Evolutionary conservation across 2,329 filamentous ascomycete genomes (phyloP).

Genomic region (Trichophyton equinum): DNA sequence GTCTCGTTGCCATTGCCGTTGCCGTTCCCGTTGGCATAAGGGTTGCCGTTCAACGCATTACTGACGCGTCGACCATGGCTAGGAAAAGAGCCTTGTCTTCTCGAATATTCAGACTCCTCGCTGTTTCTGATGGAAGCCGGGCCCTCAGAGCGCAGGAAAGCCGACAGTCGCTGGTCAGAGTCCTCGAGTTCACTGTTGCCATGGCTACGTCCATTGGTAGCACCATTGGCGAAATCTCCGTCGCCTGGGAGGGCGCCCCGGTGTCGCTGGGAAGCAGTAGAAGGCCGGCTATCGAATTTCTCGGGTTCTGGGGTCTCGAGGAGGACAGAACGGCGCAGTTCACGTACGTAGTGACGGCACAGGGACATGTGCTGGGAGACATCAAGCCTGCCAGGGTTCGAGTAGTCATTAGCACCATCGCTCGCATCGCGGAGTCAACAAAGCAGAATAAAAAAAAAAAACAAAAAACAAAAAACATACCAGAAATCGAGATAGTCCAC

Average conservation of each 20-base stretch:
- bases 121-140: slow-evolving; percentile 41
- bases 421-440: not conserved
- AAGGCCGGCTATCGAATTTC: slow-evolving; percentile 56
- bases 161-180: slow-evolving; percentile 80
- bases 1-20: slow-evolving; percentile 50
- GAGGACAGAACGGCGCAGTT: slow-evolving; percentile 83
- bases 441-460: not conserved
- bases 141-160: slow-evolving; percentile 59
- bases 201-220: slow-evolving; percentile 24
- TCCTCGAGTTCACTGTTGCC: slow-evolving; percentile 57
- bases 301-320: slow-evolving; percentile 86
- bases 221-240: slow-evolving; percentile 20
- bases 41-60: slow-evolving; percentile 51
- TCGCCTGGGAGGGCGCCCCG: not conserved
- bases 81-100: slow-evolving; percentile 25
- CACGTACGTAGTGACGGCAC: slow-evolving; percentile 88
- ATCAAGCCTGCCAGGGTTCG: slow-evolving; percentile 61
- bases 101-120: slow-evolving; percentile 35
- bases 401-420: slow-evolving; percentile 3
- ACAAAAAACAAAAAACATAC: slow-evolving; percentile 40
- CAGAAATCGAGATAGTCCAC: slow-evolving; percentile 98
- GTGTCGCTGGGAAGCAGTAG: slow-evolving; percentile 7
- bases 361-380: slow-evolving; percentile 98
- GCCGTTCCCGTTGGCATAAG: slow-evolving; percentile 27
- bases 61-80: slow-evolving; percentile 43